Percentiles rank a stretch among this genome's conserved stretches.
Evolutionary conservation across 1,284 basidiomycete genomes (phyloP).

Genomic region (Vanrija sp.): DNA sequence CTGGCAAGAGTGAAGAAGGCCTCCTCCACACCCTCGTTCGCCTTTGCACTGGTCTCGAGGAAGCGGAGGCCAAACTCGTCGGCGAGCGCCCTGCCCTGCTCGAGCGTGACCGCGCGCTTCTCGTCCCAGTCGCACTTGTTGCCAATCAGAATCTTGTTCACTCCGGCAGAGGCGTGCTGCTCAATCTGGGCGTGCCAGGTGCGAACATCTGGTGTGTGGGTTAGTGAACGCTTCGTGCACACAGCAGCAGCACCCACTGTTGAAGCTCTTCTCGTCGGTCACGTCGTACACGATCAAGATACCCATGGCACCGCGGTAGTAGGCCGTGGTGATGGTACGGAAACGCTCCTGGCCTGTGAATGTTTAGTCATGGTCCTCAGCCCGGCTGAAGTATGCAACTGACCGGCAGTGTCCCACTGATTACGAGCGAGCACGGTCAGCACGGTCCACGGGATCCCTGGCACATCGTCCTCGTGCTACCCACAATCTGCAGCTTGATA

Average conservation of each 20-base stretch:
- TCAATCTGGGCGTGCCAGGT: slow-evolving; percentile 99
- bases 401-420: slow-evolving; percentile 92
- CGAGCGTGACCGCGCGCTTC: slow-evolving; percentile 79
- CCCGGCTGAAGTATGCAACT: slow-evolving; percentile 4
- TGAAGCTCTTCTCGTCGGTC: slow-evolving; percentile 95
- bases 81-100: slow-evolving; percentile 69
- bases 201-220: slow-evolving; percentile 71
- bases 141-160: slow-evolving; percentile 98
- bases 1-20: slow-evolving; percentile 97
- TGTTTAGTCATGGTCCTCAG: background rate
- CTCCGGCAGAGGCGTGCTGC: slow-evolving; percentile 96
- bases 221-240: background rate
- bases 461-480: slow-evolving; percentile 34
- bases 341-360: slow-evolving; percentile 86
- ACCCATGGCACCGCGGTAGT: slow-evolving; percentile 99
- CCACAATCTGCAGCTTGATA: slow-evolving; percentile 97
- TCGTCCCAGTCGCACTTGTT: slow-evolving; percentile 99
- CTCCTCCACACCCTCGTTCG: slow-evolving; percentile 96
- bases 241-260: slow-evolving; percentile 62
- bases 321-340: slow-evolving; percentile 99
- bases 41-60: slow-evolving; percentile 97
- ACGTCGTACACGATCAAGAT: slow-evolving; percentile 98
- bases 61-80: slow-evolving; percentile 83
- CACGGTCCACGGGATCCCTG: background rate
- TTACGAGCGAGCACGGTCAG: slow-evolving; percentile 7